Percentiles rank a stretch among this genome's conserved stretches.
These are phyloP conservation scores for Adansonia madagascariensis DNA, from an alignment of 441 rosid species.

Conservation along the genomic window DNA sequence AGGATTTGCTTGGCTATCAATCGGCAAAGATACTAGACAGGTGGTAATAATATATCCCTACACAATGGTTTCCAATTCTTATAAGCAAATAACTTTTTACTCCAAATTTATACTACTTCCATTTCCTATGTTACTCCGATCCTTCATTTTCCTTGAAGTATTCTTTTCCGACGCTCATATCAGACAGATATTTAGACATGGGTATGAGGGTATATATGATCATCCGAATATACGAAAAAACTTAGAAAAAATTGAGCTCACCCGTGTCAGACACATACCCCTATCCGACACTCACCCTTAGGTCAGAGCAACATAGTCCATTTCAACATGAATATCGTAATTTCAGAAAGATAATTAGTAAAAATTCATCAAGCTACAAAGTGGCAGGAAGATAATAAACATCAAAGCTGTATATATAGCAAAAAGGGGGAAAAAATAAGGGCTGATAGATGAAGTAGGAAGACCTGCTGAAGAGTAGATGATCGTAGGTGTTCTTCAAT, in stretches of 20 bases:
- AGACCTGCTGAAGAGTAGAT: conserved; percentile 94
- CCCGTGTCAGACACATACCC: too few relatives aligned
- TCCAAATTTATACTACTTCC: background rate
- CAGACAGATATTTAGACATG: too few relatives aligned
- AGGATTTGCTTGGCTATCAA: conserved; percentile 16
- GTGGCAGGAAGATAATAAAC: background rate
- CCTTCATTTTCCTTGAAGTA: too few relatives aligned
- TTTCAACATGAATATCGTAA: background rate
- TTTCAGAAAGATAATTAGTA: background rate
- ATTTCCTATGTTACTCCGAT: too few relatives aligned
- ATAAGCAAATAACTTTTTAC: background rate
- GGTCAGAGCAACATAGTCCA: background rate
- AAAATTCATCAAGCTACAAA: background rate
- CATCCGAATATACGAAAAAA: too few relatives aligned
- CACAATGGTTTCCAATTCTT: background rate
- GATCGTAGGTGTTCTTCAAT: conserved; percentile 83
- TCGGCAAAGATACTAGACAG: background rate
- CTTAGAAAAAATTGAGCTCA: too few relatives aligned
- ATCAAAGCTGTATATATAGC: conserved; percentile 1
- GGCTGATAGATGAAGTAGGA: conserved; percentile 24
- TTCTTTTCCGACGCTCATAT: too few relatives aligned
- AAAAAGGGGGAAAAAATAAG: background rate
- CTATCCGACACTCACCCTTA: too few relatives aligned
- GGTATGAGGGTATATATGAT: too few relatives aligned
- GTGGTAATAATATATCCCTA: background rate